Conservation (phyloP, 2,329 filamentous ascomycete genomes). For the Dactylellina cionopaga region DNA sequence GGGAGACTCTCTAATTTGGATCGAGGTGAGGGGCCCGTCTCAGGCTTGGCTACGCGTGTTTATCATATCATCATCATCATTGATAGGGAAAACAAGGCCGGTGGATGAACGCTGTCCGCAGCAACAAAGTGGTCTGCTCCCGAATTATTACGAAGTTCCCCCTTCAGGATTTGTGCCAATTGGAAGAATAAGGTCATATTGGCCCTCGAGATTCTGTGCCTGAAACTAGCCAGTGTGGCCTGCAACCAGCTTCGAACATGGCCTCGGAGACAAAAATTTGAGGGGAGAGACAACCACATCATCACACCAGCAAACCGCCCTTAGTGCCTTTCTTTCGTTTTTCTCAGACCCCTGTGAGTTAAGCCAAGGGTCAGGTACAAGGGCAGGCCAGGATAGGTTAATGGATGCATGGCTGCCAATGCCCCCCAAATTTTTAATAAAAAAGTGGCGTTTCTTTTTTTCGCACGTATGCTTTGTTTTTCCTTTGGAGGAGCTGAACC, state of each 20-base stretch:
- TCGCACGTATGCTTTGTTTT: slow-evolving; percentile 26
- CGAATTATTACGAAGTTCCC: slow-evolving; percentile 3
- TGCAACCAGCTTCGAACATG: slow-evolving; percentile 31
- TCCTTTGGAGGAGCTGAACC: slow-evolving; percentile 52
- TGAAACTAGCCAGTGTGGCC: slow-evolving; percentile 44
- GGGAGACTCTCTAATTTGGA: slow-evolving; percentile 24
- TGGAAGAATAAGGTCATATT: slow-evolving; percentile 19
- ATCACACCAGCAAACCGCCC: slow-evolving; percentile 44
- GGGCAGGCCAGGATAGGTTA: slow-evolving; percentile 44
- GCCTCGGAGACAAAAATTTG: slow-evolving; percentile 48
- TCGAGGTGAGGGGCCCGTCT: slow-evolving; percentile 45
- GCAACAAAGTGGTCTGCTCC: slow-evolving; percentile 33
- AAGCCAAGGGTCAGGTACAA: slow-evolving; percentile 49
- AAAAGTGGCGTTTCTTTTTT: slow-evolving; percentile 3
- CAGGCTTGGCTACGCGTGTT: slow-evolving; percentile 27
- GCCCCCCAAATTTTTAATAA: slow-evolving; percentile 44
- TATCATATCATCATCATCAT: no score
- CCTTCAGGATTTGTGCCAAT: slow-evolving; percentile 29
- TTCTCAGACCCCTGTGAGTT: slow-evolving; percentile 39
- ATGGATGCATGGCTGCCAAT: slow-evolving; percentile 46
- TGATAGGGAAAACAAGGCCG: slow-evolving; percentile 31
- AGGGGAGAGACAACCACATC: slow-evolving; percentile 48
- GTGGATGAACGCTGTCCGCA: slow-evolving; percentile 4
- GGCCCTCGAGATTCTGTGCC: slow-evolving; percentile 17
- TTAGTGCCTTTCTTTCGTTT: slow-evolving; percentile 33